Evolutionary conservation across 225 moss, liverwort and hornwort species (phyloP).

Genomic region (Polytrichum formosum): DNA sequence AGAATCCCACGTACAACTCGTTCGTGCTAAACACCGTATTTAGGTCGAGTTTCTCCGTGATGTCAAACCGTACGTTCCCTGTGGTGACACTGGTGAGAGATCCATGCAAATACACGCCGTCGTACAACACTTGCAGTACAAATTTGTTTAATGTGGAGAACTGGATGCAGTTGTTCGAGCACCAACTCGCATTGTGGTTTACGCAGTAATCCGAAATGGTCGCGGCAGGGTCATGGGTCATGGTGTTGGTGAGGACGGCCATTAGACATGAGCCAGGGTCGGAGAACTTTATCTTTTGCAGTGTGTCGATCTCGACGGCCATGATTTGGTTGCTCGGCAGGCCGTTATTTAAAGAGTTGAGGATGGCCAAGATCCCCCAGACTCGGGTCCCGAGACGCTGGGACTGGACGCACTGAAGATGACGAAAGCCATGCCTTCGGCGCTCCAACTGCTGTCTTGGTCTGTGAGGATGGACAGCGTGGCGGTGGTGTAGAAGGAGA

Average conservation of each 20-base stretch:
- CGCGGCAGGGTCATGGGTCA: neutral
- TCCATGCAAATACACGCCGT: neutral
- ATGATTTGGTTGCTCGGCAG: neutral
- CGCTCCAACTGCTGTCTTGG: neutral
- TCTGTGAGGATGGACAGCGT: neutral
- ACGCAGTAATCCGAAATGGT: neutral
- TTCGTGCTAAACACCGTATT: neutral
- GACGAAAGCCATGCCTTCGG: neutral
- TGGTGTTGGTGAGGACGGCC: neutral
- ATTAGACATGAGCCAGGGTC: constrained; percentile 1
- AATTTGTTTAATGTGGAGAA: neutral
- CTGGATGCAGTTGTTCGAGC: neutral
- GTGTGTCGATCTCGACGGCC: neutral
- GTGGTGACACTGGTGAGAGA: neutral
- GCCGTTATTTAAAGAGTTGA: neutral
- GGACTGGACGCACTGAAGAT: neutral
- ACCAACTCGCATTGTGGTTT: neutral
- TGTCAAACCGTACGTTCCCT: neutral
- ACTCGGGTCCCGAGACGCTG: neutral
- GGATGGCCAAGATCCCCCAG: neutral
- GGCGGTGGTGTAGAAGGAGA: neutral
- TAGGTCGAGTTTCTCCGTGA: neutral
- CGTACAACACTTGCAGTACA: neutral
- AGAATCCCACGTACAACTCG: neutral
- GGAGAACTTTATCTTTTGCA: neutral